A percentile compares a stretch with the other conserved stretches of the same genome.
These are phyloP conservation scores for Tetragonia tetragonoides DNA, from an alignment of 148 eudicot species.

Conservation along the genomic window DNA sequence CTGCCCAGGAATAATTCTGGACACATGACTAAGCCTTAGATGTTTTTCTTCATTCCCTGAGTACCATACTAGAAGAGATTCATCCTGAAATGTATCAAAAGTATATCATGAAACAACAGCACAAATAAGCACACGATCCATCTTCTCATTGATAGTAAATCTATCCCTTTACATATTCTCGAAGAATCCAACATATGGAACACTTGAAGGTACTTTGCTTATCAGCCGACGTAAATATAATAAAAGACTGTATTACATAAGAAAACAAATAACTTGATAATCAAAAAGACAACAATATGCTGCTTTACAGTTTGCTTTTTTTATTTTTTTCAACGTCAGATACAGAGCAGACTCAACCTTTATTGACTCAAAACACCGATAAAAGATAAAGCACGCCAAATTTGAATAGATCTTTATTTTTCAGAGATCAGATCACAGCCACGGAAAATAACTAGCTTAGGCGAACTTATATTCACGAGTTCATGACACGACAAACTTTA, in stretches of 20 bases:
- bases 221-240: background rate
- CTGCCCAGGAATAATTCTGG: constrained; percentile 77
- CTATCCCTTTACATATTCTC: background rate
- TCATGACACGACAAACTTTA: background rate
- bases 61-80: constrained; percentile 62
- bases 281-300: background rate
- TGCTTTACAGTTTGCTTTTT: too few relatives aligned
- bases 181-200: background rate
- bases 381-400: too few relatives aligned
- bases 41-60: constrained; percentile 65
- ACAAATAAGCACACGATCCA: background rate
- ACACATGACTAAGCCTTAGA: constrained; percentile 58
- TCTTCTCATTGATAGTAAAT: background rate
- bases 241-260: background rate
- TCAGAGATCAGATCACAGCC: too few relatives aligned
- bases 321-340: too few relatives aligned
- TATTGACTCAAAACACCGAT: too few relatives aligned
- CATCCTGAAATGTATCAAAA: constrained; percentile 52
- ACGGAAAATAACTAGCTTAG: too few relatives aligned
- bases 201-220: background rate
- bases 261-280: background rate
- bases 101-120: constrained; percentile 4
- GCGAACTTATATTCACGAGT: background rate
- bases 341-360: background rate
- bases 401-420: too few relatives aligned